Base-by-base conservation (phyloP, 2,329 filamentous ascomycete genomes). In the Fusarium tricinctum region DNA sequence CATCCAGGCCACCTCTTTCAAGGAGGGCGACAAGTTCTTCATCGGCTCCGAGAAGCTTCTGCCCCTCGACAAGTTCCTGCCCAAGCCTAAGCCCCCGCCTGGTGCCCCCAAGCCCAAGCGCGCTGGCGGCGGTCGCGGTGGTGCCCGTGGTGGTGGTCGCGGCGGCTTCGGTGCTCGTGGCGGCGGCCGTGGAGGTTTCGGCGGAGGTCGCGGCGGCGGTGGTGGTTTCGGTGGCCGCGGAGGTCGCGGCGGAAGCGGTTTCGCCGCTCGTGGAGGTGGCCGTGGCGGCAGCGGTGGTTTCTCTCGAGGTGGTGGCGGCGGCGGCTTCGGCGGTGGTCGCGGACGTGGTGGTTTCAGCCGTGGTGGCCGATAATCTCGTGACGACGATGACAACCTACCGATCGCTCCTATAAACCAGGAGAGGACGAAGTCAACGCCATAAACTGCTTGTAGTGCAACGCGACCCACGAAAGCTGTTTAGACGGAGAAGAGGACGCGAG, bases 21-120 rank as follows among this genome's bases (percentile, higher is more conserved):
- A 97, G 85, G 83, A 90, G 68, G 96, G 96, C 78, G 96, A 98
- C 86, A 97, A 97, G 84, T 97, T 99, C 83, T 99, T 90, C 85
- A 97, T 98, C 77, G 92, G 91, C 74, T 88, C 90, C 76, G 96
- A 98, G 84, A 99, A 97, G 86, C 89, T 97, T 52, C 86, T 99
- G 66, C 95, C 96, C 44, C 84, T 98, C 74, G 96, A 99, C 81
- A 94, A 92, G 86, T 99, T 99, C 87, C 85, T 98, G 62, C 96
- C 96, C 69, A 97, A 94, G 86, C 95, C 95, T 56, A 97, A 97
- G 85, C 84, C 85, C 51, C 82, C 83, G 33, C 84, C 85, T 72
- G 91, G 91, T 76, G 88, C 90, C 82, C 81, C 83, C 68, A 86
- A 86, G 81, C 80, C 83, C 69, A 86, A 85, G 77, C 90, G 89